Percentiles rank a stretch among this genome's conserved stretches.
Conservation (phyloP, 1,284 basidiomycete genomes). For the Microbotryum silenes-acaulis region DNA sequence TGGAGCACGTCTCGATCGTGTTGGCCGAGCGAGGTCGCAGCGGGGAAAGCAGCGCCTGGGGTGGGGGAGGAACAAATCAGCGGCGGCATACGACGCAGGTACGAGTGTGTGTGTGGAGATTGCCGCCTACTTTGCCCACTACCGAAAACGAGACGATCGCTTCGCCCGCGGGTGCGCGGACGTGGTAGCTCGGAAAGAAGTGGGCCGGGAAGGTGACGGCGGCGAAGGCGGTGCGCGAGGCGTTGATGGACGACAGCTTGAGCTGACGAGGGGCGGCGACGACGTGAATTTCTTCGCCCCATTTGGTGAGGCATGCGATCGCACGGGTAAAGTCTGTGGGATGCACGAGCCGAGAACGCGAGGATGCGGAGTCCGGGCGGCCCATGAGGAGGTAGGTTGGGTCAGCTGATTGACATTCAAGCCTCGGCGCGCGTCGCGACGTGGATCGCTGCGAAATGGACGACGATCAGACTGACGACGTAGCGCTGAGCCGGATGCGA, state of each 20-base stretch:
- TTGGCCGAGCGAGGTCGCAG: constrained; percentile 17
- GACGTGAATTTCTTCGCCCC: constrained; percentile 34
- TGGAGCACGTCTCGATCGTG: constrained; percentile 19
- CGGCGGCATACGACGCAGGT: not conserved
- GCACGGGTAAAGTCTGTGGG: constrained; percentile 31
- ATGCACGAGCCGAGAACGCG: not conserved
- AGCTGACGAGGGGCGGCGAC: constrained; percentile 7
- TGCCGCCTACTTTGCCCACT: constrained; percentile 8
- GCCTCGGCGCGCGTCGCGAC: not conserved
- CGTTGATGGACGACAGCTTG: constrained; percentile 33
- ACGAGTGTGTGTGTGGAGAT: not conserved
- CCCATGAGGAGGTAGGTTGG: not conserved
- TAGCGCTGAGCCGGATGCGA: too few species aligned
- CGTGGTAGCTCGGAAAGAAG: constrained; percentile 31
- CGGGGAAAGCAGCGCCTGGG: constrained; percentile 21
- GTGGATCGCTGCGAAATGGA: not conserved
- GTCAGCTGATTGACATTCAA: constrained; percentile 10
- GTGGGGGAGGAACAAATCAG: not conserved
- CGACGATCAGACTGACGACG: not conserved
- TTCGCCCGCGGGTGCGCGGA: not conserved
- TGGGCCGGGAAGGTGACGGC: constrained; percentile 26
- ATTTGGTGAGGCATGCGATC: constrained; percentile 24
- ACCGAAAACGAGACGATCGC: constrained; percentile 14
- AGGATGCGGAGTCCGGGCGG: constrained; percentile 1
- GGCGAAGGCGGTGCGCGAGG: constrained; percentile 32